Conservation (phyloP, 2,329 filamentous ascomycete species). For the Nemania sp. region DNA sequence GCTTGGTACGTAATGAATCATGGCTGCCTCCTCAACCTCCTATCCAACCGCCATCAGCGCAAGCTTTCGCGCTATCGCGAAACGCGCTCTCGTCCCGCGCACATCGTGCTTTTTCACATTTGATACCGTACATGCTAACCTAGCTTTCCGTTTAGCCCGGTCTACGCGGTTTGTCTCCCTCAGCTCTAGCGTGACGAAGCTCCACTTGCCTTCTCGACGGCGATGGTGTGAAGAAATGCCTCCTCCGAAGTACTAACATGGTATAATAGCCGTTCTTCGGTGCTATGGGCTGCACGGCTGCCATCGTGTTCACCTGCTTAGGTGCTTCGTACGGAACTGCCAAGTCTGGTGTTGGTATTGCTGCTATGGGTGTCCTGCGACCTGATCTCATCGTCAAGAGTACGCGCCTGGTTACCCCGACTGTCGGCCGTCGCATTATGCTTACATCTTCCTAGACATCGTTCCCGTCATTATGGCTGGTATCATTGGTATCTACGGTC, state of each 20-base stretch:
- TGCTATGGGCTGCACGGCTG: constrained; percentile 83
- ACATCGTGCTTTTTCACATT: not conserved
- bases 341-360: constrained; percentile 98
- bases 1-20: constrained; percentile 42
- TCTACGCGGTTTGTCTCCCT: constrained; percentile 89
- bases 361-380: constrained; percentile 95
- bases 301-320: constrained; percentile 95
- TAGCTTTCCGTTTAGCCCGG: constrained; percentile 67
- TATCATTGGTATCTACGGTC: constrained; percentile 99
- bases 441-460: constrained; percentile 68
- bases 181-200: constrained; percentile 29
- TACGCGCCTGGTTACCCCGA: constrained; percentile 53
- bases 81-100: constrained; percentile 2
- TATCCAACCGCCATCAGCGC: constrained; percentile 28
- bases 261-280: constrained; percentile 70
- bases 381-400: constrained; percentile 99
- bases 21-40: constrained; percentile 27
- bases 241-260: constrained; percentile 29
- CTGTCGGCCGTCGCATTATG: constrained; percentile 22
- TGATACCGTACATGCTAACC: constrained; percentile 29
- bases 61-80: constrained; percentile 24
- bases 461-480: constrained; percentile 99
- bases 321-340: constrained; percentile 98
- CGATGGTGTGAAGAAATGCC: constrained; percentile 44
- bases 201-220: constrained; percentile 23